Conservation (phyloP, 2,329 filamentous ascomycete species). For the Claviceps humidiphila region DNA sequence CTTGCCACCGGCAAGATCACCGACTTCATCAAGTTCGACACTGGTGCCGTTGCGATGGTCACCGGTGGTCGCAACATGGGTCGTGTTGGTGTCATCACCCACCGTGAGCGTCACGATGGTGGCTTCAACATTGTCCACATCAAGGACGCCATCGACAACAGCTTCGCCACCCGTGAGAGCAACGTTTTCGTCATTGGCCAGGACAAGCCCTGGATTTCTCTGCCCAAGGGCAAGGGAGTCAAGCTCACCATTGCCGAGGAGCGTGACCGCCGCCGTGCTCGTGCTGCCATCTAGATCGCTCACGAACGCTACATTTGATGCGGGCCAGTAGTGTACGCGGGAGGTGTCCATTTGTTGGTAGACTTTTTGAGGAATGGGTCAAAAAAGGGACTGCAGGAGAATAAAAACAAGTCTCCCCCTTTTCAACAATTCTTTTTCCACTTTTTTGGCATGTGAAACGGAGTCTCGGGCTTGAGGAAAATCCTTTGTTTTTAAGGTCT, state of each 20-base stretch:
- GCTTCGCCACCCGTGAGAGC: slow-evolving; percentile 96
- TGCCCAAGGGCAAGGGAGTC: slow-evolving; percentile 99
- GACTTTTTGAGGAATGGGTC: slow-evolving; percentile 9
- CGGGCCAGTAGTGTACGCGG: slow-evolving; percentile 7
- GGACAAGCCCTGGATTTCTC: slow-evolving; percentile 98
- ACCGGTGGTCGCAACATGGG: slow-evolving; percentile 99
- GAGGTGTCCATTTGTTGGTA: slow-evolving; percentile 1
- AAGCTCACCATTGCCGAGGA: slow-evolving; percentile 99
- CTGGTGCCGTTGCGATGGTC: slow-evolving; percentile 93
- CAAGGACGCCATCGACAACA: slow-evolving; percentile 99
- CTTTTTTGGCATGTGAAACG: slow-evolving; percentile 21
- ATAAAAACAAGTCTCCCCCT: neutral
- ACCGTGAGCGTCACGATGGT: slow-evolving; percentile 99
- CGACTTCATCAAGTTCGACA: slow-evolving; percentile 98
- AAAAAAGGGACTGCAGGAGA: neutral
- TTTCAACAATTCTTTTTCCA: neutral
- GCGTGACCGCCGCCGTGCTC: slow-evolving; percentile 88
- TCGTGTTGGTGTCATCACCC: slow-evolving; percentile 99
- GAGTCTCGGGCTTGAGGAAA: slow-evolving; percentile 29
- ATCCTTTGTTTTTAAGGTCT: slow-evolving; percentile 16
- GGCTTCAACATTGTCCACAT: slow-evolving; percentile 99
- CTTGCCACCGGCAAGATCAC: slow-evolving; percentile 92
- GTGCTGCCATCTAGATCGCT: slow-evolving; percentile 34
- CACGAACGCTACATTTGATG: neutral
- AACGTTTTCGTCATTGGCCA: slow-evolving; percentile 99